Conservation (phyloP, 2,329 filamentous ascomycete genomes). For the Cladosporium sp. region DNA sequence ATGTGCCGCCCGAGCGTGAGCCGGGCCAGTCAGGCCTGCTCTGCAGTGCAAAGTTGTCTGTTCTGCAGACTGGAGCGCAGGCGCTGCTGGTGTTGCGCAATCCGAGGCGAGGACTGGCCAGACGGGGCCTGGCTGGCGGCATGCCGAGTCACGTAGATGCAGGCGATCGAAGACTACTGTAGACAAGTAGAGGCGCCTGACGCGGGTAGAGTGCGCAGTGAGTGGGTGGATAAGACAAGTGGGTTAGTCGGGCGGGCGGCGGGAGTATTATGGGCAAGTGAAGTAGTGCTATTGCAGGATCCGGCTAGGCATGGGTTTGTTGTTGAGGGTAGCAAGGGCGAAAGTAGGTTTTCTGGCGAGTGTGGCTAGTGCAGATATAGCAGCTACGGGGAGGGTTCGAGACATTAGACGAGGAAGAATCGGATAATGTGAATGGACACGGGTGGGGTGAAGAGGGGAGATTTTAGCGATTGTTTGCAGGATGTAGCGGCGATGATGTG, state of each 20-base stretch:
- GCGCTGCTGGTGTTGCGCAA: conserved; percentile 9
- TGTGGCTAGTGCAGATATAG: background rate
- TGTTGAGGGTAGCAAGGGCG: background rate
- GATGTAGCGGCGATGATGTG: background rate
- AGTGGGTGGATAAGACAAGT: background rate
- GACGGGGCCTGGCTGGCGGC: background rate
- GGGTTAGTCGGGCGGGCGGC: background rate
- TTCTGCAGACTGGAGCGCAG: conserved; percentile 1
- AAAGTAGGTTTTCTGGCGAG: background rate
- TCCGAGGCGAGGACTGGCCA: conserved; percentile 6
- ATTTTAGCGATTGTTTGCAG: background rate
- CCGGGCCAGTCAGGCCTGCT: background rate
- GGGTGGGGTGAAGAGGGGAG: conserved; percentile 6
- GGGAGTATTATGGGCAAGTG: conserved; percentile 5
- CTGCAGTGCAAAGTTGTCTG: background rate
- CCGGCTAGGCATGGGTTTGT: conserved; percentile 1
- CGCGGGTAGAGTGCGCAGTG: background rate
- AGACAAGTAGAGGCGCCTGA: background rate
- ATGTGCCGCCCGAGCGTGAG: conserved; percentile 1
- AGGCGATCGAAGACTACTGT: conserved; percentile 4
- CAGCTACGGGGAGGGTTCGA: conserved; percentile 3
- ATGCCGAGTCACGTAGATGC: conserved; percentile 13
- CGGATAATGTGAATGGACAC: background rate
- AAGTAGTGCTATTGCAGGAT: background rate
- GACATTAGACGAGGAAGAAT: conserved; percentile 8